Base-by-base conservation (phyloP, 768 basidiomycete species). In the Naganishia vishniacii region DNA sequence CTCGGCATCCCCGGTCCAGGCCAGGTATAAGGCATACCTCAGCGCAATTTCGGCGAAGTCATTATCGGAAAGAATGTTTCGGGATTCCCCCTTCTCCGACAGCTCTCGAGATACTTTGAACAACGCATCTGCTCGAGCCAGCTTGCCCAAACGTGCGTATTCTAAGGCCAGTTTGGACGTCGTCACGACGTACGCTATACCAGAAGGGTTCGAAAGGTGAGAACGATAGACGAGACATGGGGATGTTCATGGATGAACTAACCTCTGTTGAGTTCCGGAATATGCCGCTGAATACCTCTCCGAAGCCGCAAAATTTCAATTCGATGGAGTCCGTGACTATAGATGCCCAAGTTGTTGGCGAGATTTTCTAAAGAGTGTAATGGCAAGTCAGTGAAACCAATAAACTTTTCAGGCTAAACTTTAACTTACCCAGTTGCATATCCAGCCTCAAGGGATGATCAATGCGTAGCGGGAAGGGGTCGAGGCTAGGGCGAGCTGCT, bases 121-220 rank as follows among this genome's bases (percentile, higher is more conserved):
- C 20, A 94, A 81, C 1, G 78, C 71, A 0, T 79, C 80, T 0
- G 91, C 91, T 40, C 86, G 83, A 58, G 83, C 83, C 1, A 79
- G 76, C 73, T 87, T 89, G 3, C 93, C 92, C 1, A 97, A 81
- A 37, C 82, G 83, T 47, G 85, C 79, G 70, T 92, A 91, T 73
- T 92, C 89, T 61, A 84, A 81, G 0, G 88, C 92, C 6, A 94
- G 82, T 45, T 86, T 84, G 1, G 86, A 78, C 2, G 88, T 91
- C 1, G 83, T 78, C 0, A 76, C 75, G 20, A 88, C 79, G 72
- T 84, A 89, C 13, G 80, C 87, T 89, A 67, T 56, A 32, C n/a
- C 16, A 69, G 25, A 0, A 12, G 28, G 16, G n/a, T 15, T 31
- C 16, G 29, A 6, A 1, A 20, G 59, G 25, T 26, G 11, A 28